These are phyloP conservation scores for Vitis hybrid DNA, from an alignment of 177 flowering plant species.

Conservation along the genomic window DNA sequence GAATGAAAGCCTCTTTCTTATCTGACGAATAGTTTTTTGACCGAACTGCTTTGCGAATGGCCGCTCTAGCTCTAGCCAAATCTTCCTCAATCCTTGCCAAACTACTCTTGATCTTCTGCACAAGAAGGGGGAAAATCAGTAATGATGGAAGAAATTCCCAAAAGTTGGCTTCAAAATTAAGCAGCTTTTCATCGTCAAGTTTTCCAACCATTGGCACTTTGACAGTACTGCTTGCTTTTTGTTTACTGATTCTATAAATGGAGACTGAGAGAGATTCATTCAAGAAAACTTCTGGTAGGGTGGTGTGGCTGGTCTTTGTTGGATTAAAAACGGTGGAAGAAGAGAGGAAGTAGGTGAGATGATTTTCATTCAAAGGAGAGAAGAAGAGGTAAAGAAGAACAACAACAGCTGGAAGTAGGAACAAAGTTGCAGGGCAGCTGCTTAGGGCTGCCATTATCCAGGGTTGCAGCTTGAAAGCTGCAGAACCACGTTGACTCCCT, in stretches of 20 bases:
- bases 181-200: not conserved
- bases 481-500: not conserved
- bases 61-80: constrained; percentile 43
- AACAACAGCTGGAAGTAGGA: constrained; percentile 14
- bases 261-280: not conserved
- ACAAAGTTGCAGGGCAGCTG: constrained; percentile 6
- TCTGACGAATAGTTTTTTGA: constrained; percentile 20
- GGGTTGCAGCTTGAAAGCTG: not conserved
- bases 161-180: not conserved
- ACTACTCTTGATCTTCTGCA: constrained; percentile 22
- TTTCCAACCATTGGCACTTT: not conserved
- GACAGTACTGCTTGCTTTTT: not conserved
- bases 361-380: not conserved
- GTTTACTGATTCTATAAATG: not conserved
- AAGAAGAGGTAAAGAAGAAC: constrained; percentile 17
- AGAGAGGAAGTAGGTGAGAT: not conserved
- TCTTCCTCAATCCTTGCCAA: constrained; percentile 39
- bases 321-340: not conserved
- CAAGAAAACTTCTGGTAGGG: constrained; percentile 1
- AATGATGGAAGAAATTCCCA: not conserved
- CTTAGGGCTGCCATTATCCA: constrained; percentile 4
- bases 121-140: not conserved
- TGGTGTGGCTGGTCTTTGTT: not conserved
- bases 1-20: constrained; percentile 32
- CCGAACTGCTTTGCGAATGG: constrained; percentile 33